These are phyloP conservation scores for Antitrichia curtipendula DNA, from an alignment of 225 moss, liverwort and hornwort genomes.

Conservation along the genomic window DNA sequence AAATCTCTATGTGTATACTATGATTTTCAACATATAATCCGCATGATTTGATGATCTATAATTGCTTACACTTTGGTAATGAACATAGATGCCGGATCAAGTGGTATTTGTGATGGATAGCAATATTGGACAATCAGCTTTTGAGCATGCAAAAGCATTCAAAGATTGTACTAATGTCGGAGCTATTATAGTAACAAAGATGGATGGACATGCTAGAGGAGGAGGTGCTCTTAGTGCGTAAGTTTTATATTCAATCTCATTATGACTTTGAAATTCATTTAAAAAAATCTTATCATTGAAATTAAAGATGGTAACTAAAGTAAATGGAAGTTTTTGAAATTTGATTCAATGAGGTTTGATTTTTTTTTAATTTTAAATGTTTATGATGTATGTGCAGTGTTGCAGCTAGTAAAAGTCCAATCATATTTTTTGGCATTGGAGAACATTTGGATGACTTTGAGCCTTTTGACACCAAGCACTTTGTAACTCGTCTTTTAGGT, in stretches of 20 bases:
- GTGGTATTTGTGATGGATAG: conserved; percentile 71
- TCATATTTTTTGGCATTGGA: background rate
- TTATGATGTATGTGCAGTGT: background rate
- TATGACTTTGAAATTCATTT: background rate
- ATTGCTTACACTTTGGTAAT: background rate
- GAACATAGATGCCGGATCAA: conserved; percentile 13
- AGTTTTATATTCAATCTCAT: background rate
- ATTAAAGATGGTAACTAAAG: rapidly evolving
- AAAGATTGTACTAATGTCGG: conserved; percentile 56
- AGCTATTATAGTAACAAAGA: conserved; percentile 67
- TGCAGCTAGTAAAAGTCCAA: background rate
- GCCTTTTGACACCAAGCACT: background rate
- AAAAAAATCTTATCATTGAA: background rate
- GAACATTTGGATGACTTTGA: background rate
- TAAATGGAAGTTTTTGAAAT: background rate
- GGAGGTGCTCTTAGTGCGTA: conserved; percentile 63
- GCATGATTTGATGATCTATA: background rate
- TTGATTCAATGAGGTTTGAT: background rate
- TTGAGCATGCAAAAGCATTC: conserved; percentile 66
- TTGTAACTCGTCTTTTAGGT: background rate
- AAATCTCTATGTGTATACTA: too few species aligned
- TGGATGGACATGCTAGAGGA: conserved; percentile 74
- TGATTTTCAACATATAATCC: background rate
- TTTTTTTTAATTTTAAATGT: background rate
- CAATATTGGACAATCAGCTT: conserved; percentile 66